Conservation (phyloP, 208 protist species). For the Wallacemonas sp. region DNA sequence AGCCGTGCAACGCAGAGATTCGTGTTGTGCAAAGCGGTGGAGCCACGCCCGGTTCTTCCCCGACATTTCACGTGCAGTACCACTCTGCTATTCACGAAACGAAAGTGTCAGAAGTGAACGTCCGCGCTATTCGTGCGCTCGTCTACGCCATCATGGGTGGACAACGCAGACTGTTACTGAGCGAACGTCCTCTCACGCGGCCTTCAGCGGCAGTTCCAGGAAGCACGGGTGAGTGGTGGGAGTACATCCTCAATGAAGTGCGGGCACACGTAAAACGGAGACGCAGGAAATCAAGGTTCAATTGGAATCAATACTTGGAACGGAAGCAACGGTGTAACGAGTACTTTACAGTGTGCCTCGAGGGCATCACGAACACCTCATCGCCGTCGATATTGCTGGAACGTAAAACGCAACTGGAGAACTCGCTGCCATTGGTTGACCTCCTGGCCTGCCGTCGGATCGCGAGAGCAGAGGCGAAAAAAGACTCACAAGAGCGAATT, state of each 20-base stretch:
- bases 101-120: background rate
- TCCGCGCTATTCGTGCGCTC: conserved; percentile 12
- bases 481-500: background rate
- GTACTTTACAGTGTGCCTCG: conserved; percentile 27
- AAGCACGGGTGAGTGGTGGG: conserved; percentile 14
- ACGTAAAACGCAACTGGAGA: conserved; percentile 1
- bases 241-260: conserved; percentile 14
- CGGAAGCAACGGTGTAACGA: conserved; percentile 31
- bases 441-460: conserved; percentile 25
- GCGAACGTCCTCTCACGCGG: background rate
- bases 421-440: conserved; percentile 19
- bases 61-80: background rate
- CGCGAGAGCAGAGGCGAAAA: conserved; percentile 9
- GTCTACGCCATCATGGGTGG: conserved; percentile 3
- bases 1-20: background rate
- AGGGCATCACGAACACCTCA: conserved; percentile 11
- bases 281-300: conserved; percentile 20
- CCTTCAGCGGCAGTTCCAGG: background rate
- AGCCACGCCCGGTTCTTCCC: background rate
- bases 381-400: background rate
- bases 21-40: conserved; percentile 3
- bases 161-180: background rate
- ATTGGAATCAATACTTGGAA: conserved; percentile 31
- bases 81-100: conserved; percentile 4
- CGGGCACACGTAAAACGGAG: conserved; percentile 4